These are phyloP conservation scores for Stephanodiscus triporus DNA, from an alignment of 108 stramenopile genomes.

Conservation along the genomic window DNA sequence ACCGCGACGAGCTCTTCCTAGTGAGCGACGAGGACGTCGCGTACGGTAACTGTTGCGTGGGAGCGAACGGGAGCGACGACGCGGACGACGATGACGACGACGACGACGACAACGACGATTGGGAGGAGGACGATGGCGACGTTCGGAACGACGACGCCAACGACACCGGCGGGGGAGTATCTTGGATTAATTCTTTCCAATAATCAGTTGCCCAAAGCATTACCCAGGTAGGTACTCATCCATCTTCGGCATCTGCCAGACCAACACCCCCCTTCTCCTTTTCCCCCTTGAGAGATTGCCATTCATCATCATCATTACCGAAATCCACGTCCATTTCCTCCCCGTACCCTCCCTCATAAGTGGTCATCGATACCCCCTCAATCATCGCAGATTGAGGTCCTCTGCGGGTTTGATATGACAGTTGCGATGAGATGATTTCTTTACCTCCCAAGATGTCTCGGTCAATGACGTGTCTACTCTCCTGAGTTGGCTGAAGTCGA, in stretches of 20 bases:
- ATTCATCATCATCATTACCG: constrained; percentile 44
- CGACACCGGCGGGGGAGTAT: neutral
- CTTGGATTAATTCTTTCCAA: too few species aligned
- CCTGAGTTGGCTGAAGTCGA: neutral
- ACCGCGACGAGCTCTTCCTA: constrained; percentile 84
- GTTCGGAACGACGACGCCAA: neutral
- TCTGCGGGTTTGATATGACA: constrained; percentile 19
- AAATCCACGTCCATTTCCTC: constrained; percentile 69
- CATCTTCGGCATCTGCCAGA: neutral
- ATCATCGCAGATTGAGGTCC: constrained; percentile 28
- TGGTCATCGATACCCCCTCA: constrained; percentile 48
- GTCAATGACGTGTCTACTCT: constrained; percentile 39
- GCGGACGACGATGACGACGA: constrained; percentile 26
- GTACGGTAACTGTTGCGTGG: constrained; percentile 50
- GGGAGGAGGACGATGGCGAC: constrained; percentile 14
- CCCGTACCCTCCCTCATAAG: constrained; percentile 56
- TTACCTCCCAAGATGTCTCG: constrained; percentile 49
- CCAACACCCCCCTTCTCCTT: neutral
- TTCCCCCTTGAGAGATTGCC: neutral
- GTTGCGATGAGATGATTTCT: neutral
- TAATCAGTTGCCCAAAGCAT: too few species aligned
- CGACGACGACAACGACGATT: constrained; percentile 35
- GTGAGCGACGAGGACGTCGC: constrained; percentile 78
- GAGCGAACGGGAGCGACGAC: too few species aligned
- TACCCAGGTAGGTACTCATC: neutral